These are phyloP conservation scores for Geranium incanum DNA, from an alignment of 441 rosid species.

Conservation along the genomic window DNA sequence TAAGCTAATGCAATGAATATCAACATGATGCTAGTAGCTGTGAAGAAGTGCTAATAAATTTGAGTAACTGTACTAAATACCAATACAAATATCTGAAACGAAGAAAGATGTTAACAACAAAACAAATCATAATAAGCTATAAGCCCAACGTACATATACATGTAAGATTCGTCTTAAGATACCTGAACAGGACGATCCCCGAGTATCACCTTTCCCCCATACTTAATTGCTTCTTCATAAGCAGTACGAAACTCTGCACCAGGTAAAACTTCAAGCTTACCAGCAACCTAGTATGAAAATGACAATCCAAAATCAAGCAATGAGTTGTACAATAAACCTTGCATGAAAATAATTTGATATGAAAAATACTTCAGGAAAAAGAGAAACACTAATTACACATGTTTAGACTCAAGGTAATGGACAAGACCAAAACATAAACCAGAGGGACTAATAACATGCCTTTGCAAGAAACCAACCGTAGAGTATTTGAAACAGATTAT, in stretches of 20 bases:
- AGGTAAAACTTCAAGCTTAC: slow-evolving; percentile 75
- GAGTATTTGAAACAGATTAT: slow-evolving; percentile 65
- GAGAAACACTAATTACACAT: neutral
- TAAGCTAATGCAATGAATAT: neutral
- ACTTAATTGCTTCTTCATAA: slow-evolving; percentile 73
- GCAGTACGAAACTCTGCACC: slow-evolving; percentile 77
- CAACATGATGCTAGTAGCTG: neutral
- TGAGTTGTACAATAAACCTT: neutral
- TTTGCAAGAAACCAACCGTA: slow-evolving; percentile 84
- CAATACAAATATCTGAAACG: too few species aligned
- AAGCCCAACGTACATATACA: too few species aligned
- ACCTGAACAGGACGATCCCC: slow-evolving; percentile 87
- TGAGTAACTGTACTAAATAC: too few species aligned
- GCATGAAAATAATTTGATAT: slow-evolving; percentile 13
- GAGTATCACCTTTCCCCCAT: slow-evolving; percentile 70
- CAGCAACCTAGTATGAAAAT: slow-evolving; percentile 44
- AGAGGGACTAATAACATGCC: slow-evolving; percentile 31
- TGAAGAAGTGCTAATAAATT: neutral
- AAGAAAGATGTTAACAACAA: too few species aligned
- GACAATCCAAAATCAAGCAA: neutral
- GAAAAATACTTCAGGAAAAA: neutral
- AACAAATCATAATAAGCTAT: too few species aligned
- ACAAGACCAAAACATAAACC: neutral
- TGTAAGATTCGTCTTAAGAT: too few species aligned
- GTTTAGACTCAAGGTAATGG: neutral